Percentiles rank a stretch among this genome's conserved stretches.
Conservation (phyloP, 177 flowering plant species). For the Vitis hybrid region DNA sequence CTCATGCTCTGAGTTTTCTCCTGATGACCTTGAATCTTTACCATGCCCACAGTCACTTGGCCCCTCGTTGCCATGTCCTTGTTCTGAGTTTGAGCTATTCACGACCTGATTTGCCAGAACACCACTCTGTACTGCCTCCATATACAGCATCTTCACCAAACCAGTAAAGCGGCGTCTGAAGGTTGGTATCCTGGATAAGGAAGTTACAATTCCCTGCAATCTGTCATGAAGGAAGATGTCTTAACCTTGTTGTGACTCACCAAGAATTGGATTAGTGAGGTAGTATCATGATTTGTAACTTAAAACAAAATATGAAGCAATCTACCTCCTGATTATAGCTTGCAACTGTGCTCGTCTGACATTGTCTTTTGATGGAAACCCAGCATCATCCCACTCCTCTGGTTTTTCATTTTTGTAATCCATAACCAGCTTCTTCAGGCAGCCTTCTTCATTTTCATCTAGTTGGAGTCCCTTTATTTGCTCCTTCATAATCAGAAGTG, state of each 20-base stretch:
- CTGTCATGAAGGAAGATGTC: constrained; percentile 27
- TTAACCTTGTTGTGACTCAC: too few relatives aligned
- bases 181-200: constrained; percentile 83
- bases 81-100: constrained; percentile 15
- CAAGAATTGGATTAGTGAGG: too few relatives aligned
- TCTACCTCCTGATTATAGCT: constrained; percentile 77
- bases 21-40: constrained; percentile 13
- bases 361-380: constrained; percentile 62
- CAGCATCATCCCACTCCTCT: constrained; percentile 68
- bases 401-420: constrained; percentile 54
- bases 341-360: constrained; percentile 84
- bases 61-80: constrained; percentile 6
- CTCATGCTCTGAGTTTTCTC: neutral
- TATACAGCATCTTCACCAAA: constrained; percentile 61
- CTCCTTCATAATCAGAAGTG: constrained; percentile 80
- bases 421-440: constrained; percentile 58
- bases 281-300: neutral
- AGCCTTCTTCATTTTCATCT: constrained; percentile 61
- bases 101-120: constrained; percentile 30
- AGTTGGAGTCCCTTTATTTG: constrained; percentile 72
- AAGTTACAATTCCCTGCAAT: constrained; percentile 76
- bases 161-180: constrained; percentile 71
- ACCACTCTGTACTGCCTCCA: constrained; percentile 57
- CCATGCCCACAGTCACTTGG: constrained; percentile 8
- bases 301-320: neutral